These are phyloP conservation scores for Cenococcum geophilum DNA, from an alignment of 495 filamentous ascomycete species.

Conservation along the genomic window DNA sequence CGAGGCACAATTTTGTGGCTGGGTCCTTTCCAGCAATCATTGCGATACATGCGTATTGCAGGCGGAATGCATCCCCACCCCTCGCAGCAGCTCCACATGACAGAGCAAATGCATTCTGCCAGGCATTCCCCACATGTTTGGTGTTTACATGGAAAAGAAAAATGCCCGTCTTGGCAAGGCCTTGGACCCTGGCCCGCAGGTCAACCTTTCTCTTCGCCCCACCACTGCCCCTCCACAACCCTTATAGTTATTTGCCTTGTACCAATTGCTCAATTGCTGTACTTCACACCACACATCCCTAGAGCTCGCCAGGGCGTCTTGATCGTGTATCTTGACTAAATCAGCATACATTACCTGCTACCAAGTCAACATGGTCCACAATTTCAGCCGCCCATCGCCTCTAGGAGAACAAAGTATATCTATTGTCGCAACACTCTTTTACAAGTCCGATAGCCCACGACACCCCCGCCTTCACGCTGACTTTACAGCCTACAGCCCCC, in stretches of 20 bases:
- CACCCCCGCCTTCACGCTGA: conserved; percentile 26
- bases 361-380: background rate
- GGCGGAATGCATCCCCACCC: background rate
- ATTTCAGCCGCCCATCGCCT: background rate
- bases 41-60: background rate
- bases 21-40: background rate
- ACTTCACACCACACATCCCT: too few relatives aligned
- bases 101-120: background rate
- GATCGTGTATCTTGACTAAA: too few relatives aligned
- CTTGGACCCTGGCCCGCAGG: background rate
- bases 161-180: background rate
- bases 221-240: background rate
- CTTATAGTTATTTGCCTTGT: background rate
- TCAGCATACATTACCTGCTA: too few relatives aligned
- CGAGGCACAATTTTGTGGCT: background rate
- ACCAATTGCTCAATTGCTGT: background rate
- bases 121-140: conserved; percentile 8
- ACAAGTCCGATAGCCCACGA: conserved; percentile 26
- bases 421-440: conserved; percentile 32
- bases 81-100: background rate
- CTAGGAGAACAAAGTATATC: conserved; percentile 13
- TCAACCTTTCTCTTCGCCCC: background rate
- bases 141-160: conserved; percentile 8
- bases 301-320: too few relatives aligned
- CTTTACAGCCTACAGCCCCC: conserved; percentile 13